Base-by-base conservation (phyloP, 371 early-diverging fungal species). In the Lichtheimia corymbifera region DNA sequence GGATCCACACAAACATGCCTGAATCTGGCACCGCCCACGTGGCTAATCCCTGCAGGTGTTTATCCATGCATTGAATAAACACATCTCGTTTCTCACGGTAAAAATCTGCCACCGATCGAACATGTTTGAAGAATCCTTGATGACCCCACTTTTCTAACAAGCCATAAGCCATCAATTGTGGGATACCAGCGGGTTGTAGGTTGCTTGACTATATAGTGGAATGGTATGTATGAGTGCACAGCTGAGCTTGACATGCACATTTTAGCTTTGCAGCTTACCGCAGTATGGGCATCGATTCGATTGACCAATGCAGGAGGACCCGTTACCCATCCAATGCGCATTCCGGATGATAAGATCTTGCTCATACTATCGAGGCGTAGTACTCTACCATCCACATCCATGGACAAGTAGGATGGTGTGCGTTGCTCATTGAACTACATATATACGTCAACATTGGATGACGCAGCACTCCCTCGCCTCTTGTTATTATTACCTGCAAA, bases 1-100 rank as follows among this genome's bases (percentile, higher is more conserved):
- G 80, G 28, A 93, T 65, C 95, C 95, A 94, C 9, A 92, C 75
- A 76, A 94, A 94, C 93, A 94, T 94, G 44, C 82, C 81, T 14
- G 90, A 90, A 53, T 76, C 68, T 17, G 95, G 93, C 1, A 78
- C 79, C 11, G 66, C 73, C 88, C 88, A 91, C 41, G 85, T 86
- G 14, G 88, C 92, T n/a, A 83, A 63, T 0, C 87, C 90, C 12
- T 65, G 70, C 72, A 90, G 58, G n/a, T 85, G 74, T 53, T 78
- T 78, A 42, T 86, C 72, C 9, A 87, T 77, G 55, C 74, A 71
- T 13, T 70, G 63, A 25, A 85, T 67, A 60, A 94, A 89, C 41
- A 71, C 59, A 47, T 89, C 83, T 15, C 88, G 78, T 51, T 85
- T 87, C 17, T 79, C 61, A 40, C 77, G 60, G 70, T 93, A 93